Evolutionary conservation across 2,329 filamentous ascomycete genomes (phyloP).

Genomic region (Trematosphaeria pertusa): DNA sequence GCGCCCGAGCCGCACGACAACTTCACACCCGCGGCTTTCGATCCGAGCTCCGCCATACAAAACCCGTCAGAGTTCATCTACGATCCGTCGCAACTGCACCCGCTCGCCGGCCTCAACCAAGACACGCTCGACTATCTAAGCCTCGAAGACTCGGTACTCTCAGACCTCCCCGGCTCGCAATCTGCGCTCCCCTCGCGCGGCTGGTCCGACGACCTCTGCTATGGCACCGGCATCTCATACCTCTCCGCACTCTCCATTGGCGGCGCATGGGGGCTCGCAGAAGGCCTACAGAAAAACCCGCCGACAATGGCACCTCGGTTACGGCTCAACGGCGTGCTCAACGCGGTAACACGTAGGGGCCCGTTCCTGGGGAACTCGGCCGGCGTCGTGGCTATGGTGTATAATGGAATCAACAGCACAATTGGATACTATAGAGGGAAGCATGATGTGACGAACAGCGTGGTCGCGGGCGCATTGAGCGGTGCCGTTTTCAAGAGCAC

Average conservation of each 20-base stretch:
- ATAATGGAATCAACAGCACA: slow-evolving; percentile 72
- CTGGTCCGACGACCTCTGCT: slow-evolving; percentile 98
- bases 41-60: slow-evolving; percentile 71
- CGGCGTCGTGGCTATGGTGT: slow-evolving; percentile 92
- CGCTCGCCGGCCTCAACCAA: slow-evolving; percentile 89
- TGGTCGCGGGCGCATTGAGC: slow-evolving; percentile 83
- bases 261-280: slow-evolving; percentile 89
- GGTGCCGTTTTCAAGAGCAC: slow-evolving; percentile 98
- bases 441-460: slow-evolving; percentile 82
- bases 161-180: slow-evolving; percentile 82
- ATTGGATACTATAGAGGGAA: slow-evolving; percentile 50
- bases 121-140: slow-evolving; percentile 94
- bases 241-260: slow-evolving; percentile 84
- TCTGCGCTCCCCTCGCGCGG: slow-evolving; percentile 92
- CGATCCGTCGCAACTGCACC: slow-evolving; percentile 89
- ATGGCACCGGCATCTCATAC: slow-evolving; percentile 95
- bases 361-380: slow-evolving; percentile 97
- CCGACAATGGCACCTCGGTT: slow-evolving; percentile 84
- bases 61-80: slow-evolving; percentile 90
- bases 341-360: slow-evolving; percentile 89
- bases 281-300: slow-evolving; percentile 78
- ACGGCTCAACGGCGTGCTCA: slow-evolving; percentile 90
- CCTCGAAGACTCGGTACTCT: slow-evolving; percentile 89
- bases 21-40: slow-evolving; percentile 67
- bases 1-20: slow-evolving; percentile 53